Evolutionary conservation across 1,284 basidiomycete species (phyloP).

Genomic region (Fomes fomentarius): DNA sequence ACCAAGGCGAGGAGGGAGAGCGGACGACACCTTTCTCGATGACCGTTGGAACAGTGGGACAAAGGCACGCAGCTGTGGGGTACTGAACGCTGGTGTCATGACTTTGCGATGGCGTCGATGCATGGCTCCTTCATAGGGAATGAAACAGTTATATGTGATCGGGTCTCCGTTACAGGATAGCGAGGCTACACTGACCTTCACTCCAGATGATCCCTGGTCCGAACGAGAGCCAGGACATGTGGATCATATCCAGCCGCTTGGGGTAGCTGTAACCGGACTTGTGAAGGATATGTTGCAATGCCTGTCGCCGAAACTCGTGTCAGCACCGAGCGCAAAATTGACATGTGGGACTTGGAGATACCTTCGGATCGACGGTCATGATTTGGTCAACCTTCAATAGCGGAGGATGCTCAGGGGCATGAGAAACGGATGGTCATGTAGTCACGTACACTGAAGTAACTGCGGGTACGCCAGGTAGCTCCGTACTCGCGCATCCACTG

Average conservation of each 20-base stretch:
- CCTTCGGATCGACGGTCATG: slow-evolving; percentile 23
- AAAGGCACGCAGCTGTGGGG: slow-evolving; percentile 46
- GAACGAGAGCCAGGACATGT: slow-evolving; percentile 13
- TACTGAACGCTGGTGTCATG: slow-evolving; percentile 43
- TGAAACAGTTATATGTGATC: background rate
- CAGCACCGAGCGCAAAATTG: background rate
- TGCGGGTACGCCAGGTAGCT: slow-evolving; percentile 22
- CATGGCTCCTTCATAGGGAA: slow-evolving; percentile 33
- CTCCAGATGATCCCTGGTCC: slow-evolving; percentile 25
- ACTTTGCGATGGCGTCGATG: slow-evolving; percentile 44
- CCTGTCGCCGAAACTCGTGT: slow-evolving; percentile 5
- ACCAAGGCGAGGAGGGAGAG: too few species aligned
- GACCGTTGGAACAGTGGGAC: slow-evolving; percentile 48
- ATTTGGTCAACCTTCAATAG: slow-evolving; percentile 9
- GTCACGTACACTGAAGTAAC: slow-evolving; percentile 23
- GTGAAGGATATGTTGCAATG: slow-evolving; percentile 32
- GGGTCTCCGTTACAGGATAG: background rate
- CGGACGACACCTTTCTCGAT: slow-evolving; percentile 38
- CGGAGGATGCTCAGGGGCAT: too few species aligned
- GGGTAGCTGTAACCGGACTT: slow-evolving; percentile 30
- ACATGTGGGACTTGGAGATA: background rate
- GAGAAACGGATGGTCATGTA: too few species aligned
- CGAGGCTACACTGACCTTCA: slow-evolving; percentile 25
- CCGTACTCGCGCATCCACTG: slow-evolving; percentile 28
- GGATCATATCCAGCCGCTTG: slow-evolving; percentile 21